Conservation (phyloP, 2,329 filamentous ascomycete species). For the Ustulina deusta region DNA sequence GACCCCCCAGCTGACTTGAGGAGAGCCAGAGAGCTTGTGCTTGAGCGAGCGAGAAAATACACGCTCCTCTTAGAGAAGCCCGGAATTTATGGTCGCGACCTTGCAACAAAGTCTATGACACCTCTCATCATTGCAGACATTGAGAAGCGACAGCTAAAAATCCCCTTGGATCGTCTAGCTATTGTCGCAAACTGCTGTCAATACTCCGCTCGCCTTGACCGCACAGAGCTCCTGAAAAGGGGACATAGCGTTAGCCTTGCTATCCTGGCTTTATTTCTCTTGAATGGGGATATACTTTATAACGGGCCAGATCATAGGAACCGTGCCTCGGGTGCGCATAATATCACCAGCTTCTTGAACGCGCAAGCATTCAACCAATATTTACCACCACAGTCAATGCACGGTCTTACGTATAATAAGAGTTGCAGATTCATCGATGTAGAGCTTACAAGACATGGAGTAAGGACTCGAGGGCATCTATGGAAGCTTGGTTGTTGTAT, state of each 20-base stretch:
- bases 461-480: slow-evolving; percentile 24
- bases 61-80: slow-evolving; percentile 14
- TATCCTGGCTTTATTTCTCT: slow-evolving; percentile 24
- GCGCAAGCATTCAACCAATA: slow-evolving; percentile 10
- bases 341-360: slow-evolving; percentile 4
- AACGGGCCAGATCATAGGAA: neutral
- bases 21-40: neutral
- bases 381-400: slow-evolving; percentile 52
- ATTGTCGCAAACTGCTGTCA: slow-evolving; percentile 34
- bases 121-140: slow-evolving; percentile 9
- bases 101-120: slow-evolving; percentile 5
- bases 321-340: neutral
- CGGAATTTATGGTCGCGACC: neutral
- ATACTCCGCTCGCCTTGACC: slow-evolving; percentile 23
- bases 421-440: slow-evolving; percentile 25
- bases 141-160: neutral
- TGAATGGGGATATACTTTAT: slow-evolving; percentile 31
- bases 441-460: slow-evolving; percentile 3
- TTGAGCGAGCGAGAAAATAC: neutral
- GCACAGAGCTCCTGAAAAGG: neutral
- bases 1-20: neutral
- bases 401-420: slow-evolving; percentile 29
- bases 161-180: slow-evolving; percentile 20
- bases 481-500: slow-evolving; percentile 19
- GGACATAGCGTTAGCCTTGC: slow-evolving; percentile 25